Evolutionary conservation across 1,284 basidiomycete genomes (phyloP).

Genomic region (Cystobasidium slooffiae): DNA sequence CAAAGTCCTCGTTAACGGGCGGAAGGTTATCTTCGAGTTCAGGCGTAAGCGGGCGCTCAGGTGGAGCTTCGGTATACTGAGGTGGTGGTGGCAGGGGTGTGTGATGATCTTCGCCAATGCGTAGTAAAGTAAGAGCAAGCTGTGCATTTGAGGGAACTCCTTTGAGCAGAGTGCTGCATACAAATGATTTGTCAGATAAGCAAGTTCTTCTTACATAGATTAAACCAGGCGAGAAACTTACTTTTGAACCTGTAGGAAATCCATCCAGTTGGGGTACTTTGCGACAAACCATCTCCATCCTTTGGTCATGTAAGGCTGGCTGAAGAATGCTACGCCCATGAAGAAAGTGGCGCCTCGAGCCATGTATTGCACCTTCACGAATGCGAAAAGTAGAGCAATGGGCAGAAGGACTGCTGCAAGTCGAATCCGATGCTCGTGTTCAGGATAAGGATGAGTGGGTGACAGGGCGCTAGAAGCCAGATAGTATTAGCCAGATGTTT

Average conservation of each 20-base stretch:
- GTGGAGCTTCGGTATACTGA: slow-evolving; percentile 35
- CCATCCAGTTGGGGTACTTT: slow-evolving; percentile 61
- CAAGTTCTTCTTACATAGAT: not conserved
- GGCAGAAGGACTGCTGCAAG: slow-evolving; percentile 51
- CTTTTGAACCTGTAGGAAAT: slow-evolving; percentile 60
- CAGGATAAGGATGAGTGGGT: slow-evolving; percentile 41
- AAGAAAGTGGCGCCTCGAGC: slow-evolving; percentile 60
- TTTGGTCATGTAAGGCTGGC: slow-evolving; percentile 61
- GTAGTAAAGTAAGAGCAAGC: slow-evolving; percentile 63
- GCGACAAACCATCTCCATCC: slow-evolving; percentile 59
- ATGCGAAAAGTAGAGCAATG: slow-evolving; percentile 58
- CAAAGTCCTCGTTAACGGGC: slow-evolving; percentile 49
- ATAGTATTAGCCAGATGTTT: not conserved
- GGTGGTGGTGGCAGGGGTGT: slow-evolving; percentile 61
- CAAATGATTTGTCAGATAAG: not conserved
- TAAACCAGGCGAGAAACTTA: slow-evolving; percentile 51
- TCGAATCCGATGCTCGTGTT: slow-evolving; percentile 38
- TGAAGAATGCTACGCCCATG: slow-evolving; percentile 63
- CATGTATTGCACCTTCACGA: slow-evolving; percentile 60
- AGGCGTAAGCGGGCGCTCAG: slow-evolving; percentile 28
- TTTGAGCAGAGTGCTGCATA: slow-evolving; percentile 60
- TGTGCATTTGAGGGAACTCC: slow-evolving; percentile 66
- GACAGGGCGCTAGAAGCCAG: slow-evolving; percentile 38
- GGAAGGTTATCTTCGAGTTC: slow-evolving; percentile 49
- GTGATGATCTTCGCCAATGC: slow-evolving; percentile 61